A percentile compares a stretch with the other conserved stretches of the same genome.
Conservation (phyloP, 148 eudicot genomes). For the Silene uniflora region DNA sequence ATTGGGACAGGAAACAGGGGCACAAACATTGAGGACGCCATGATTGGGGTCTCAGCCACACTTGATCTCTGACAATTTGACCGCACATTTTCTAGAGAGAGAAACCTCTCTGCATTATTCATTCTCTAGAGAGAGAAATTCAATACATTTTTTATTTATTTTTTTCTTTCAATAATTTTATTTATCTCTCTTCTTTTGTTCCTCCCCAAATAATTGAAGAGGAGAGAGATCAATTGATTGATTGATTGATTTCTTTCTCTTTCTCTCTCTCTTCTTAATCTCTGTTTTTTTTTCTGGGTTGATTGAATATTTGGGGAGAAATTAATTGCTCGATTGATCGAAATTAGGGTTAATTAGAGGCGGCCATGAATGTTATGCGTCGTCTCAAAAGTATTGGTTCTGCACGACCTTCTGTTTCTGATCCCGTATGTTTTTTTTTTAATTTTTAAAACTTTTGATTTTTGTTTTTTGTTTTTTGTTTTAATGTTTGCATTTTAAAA, state of each 20-base stretch:
- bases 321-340: not conserved
- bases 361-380: constrained; percentile 71
- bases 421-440: constrained; percentile 48
- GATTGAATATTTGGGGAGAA: constrained; percentile 14
- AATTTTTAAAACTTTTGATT: not conserved
- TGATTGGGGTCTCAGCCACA: constrained; percentile 18
- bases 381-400: constrained; percentile 89
- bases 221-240: constrained; percentile 13
- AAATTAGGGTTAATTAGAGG: constrained; percentile 4
- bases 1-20: not conserved
- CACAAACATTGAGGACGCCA: constrained; percentile 23
- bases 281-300: constrained; percentile 9
- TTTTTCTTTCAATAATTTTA: not conserved
- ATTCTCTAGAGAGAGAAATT: constrained; percentile 4
- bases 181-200: not conserved
- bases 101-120: not conserved
- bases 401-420: constrained; percentile 75
- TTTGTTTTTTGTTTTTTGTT: constrained; percentile 3
- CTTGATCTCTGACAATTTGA: constrained; percentile 17
- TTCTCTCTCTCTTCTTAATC: constrained; percentile 8
- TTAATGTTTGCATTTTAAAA: not conserved
- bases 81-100: constrained; percentile 15
- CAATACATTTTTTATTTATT: not conserved
- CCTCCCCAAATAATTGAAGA: constrained; percentile 6
- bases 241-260: constrained; percentile 25